Evolutionary conservation across 305 asterid genomes (phyloP).

Genomic region (Coffea humblotiana): DNA sequence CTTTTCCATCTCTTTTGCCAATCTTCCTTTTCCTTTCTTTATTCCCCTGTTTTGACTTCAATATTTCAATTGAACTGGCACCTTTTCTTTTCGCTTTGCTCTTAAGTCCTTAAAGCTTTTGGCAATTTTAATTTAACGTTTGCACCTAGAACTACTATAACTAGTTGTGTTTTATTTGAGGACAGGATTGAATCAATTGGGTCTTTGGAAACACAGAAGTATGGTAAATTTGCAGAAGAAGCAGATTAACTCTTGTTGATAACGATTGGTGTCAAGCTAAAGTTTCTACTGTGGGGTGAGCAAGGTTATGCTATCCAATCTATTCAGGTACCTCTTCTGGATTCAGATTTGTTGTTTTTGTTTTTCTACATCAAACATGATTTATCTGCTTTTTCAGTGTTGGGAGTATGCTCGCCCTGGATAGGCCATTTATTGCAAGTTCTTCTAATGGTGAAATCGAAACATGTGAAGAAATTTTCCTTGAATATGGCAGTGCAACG

Average conservation of each 20-base stretch:
- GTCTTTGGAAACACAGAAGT: slow-evolving; percentile 58
- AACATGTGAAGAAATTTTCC: slow-evolving; percentile 47
- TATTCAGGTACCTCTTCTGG: slow-evolving; percentile 56
- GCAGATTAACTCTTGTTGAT: slow-evolving; percentile 76
- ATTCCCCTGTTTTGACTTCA: background rate
- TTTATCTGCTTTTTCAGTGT: slow-evolving; percentile 50
- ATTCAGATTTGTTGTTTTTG: slow-evolving; percentile 3
- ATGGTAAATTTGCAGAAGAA: slow-evolving; percentile 63
- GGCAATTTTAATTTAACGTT: background rate
- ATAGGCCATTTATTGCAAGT: slow-evolving; percentile 72
- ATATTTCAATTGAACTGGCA: background rate
- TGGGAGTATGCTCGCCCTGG: slow-evolving; percentile 95
- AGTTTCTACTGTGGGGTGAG: slow-evolving; percentile 86
- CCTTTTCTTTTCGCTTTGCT: background rate
- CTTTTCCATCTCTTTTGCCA: background rate
- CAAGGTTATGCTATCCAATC: slow-evolving; percentile 76
- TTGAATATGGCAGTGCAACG: slow-evolving; percentile 91
- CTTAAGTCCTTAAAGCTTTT: background rate
- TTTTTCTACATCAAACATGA: slow-evolving; percentile 8
- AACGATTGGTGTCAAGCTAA: slow-evolving; percentile 60
- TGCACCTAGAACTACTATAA: background rate
- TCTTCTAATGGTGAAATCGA: slow-evolving; percentile 49
- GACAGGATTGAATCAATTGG: slow-evolving; percentile 81
- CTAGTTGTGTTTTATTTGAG: slow-evolving; percentile 7
- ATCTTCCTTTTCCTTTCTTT: background rate